Evolutionary conservation across 192 early-diverging fungal species (phyloP).

Genomic region (Phycomyces nitens): DNA sequence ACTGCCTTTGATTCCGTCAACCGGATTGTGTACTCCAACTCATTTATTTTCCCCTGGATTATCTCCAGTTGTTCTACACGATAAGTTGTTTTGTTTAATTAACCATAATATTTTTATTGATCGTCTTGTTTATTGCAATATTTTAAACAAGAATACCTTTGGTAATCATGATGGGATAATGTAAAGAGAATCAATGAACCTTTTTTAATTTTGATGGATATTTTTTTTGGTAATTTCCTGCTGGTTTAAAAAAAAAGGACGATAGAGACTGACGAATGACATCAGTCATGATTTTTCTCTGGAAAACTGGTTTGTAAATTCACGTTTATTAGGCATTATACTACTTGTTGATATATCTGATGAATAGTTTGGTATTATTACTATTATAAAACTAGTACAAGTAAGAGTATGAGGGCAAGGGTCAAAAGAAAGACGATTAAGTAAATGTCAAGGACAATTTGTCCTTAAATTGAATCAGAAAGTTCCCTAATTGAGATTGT

Average conservation of each 20-base stretch:
- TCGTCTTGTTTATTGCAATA: background rate
- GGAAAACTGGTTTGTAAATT: too few relatives aligned
- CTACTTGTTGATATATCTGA: too few relatives aligned
- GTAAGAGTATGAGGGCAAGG: too few relatives aligned
- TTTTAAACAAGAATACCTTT: background rate
- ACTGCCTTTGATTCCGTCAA: background rate
- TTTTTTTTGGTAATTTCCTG: background rate
- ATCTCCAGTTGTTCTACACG: background rate
- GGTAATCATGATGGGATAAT: too few relatives aligned
- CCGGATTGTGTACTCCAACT: background rate
- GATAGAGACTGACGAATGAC: background rate
- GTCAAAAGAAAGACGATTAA: too few relatives aligned
- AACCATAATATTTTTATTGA: background rate
- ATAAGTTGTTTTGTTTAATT: background rate
- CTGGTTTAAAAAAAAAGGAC: background rate
- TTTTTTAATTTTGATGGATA: background rate
- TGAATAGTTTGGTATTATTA: too few relatives aligned
- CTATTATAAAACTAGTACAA: too few relatives aligned
- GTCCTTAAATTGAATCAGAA: too few relatives aligned
- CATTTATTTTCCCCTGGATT: background rate
- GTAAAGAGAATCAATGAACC: background rate
- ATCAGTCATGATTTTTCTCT: background rate
- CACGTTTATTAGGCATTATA: too few relatives aligned
- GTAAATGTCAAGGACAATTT: too few relatives aligned
- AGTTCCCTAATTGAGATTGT: too few relatives aligned